Evolutionary conservation across 78 protist genomes (phyloP).

Genomic region (Creolimax fragrantissima): DNA sequence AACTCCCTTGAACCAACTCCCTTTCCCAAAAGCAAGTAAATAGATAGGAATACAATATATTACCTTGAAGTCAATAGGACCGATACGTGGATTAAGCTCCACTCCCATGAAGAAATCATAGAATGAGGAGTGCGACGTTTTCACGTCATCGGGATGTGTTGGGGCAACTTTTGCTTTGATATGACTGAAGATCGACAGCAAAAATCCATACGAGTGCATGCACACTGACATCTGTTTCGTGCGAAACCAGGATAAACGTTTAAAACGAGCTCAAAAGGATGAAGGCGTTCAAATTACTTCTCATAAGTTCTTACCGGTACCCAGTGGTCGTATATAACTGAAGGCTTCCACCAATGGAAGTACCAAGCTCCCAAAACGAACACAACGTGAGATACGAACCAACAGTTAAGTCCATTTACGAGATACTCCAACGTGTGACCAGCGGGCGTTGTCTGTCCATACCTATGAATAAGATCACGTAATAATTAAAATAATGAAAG

Average conservation of each 20-base stretch:
- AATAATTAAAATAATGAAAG: too few relatives aligned
- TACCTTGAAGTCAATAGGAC: conserved; percentile 61
- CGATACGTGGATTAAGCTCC: conserved; percentile 74
- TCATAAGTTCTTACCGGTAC: neutral
- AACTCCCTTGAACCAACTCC: too few relatives aligned
- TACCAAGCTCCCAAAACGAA: neutral
- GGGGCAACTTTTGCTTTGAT: conserved; percentile 9
- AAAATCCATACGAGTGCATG: neutral
- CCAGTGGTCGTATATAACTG: neutral
- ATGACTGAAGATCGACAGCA: neutral
- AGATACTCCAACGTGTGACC: conserved; percentile 5
- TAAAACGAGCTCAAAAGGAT: neutral
- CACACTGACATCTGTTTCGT: neutral
- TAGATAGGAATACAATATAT: too few relatives aligned
- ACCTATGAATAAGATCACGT: too few relatives aligned
- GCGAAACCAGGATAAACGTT: neutral
- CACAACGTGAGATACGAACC: conserved; percentile 12
- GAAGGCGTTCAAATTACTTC: neutral
- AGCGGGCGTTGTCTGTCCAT: conserved; percentile 12
- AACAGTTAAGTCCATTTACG: conserved; percentile 15
- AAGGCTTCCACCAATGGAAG: neutral
- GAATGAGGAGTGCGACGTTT: neutral
- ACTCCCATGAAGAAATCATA: conserved; percentile 77
- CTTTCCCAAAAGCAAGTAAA: too few relatives aligned
- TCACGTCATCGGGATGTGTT: neutral